Percentiles rank a stretch among this genome's conserved stretches.
Evolutionary conservation across 2,329 filamentous ascomycete species (phyloP).

Genomic region (Canariomyces notabilis): DNA sequence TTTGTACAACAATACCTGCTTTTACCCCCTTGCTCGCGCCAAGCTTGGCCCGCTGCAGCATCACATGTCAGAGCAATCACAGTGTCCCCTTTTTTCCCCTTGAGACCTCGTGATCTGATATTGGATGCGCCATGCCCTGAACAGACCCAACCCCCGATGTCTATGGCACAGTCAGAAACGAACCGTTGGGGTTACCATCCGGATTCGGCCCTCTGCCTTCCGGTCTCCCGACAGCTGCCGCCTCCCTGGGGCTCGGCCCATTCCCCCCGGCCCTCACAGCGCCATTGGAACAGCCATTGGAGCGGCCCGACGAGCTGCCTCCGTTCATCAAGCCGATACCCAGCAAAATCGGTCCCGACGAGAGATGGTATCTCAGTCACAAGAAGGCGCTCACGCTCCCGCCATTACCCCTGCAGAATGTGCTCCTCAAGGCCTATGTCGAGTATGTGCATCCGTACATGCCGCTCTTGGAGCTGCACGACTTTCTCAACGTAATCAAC

Average conservation of each 20-base stretch:
- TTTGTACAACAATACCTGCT: no score
- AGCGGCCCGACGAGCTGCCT: slow-evolving; percentile 40
- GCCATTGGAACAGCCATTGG: slow-evolving; percentile 21
- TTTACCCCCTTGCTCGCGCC: neutral
- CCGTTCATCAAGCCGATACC: slow-evolving; percentile 76
- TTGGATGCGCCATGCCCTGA: slow-evolving; percentile 10
- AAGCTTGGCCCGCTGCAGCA: neutral
- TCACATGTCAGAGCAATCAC: neutral
- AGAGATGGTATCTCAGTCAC: slow-evolving; percentile 74
- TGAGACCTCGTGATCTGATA: slow-evolving; percentile 10
- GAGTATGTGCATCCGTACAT: slow-evolving; percentile 93
- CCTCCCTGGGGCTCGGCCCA: neutral
- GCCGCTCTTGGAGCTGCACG: slow-evolving; percentile 71
- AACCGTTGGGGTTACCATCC: neutral
- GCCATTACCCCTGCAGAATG: slow-evolving; percentile 64
- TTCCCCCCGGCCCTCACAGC: slow-evolving; percentile 20
- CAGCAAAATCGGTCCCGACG: slow-evolving; percentile 69
- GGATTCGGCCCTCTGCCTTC: slow-evolving; percentile 12
- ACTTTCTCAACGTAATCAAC: slow-evolving; percentile 57
- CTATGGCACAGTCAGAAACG: slow-evolving; percentile 1
- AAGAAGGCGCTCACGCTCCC: slow-evolving; percentile 84
- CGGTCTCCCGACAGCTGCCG: slow-evolving; percentile 1
- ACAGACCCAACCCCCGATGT: slow-evolving; percentile 19
- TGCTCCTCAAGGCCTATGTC: slow-evolving; percentile 74
- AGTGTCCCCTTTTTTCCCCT: neutral